A percentile compares a stretch with the other conserved stretches of the same genome.
phyloP scores from a whole-genome alignment of 1,284 basidiomycete species.

The Sanghuangporus sanghuang region DNA sequence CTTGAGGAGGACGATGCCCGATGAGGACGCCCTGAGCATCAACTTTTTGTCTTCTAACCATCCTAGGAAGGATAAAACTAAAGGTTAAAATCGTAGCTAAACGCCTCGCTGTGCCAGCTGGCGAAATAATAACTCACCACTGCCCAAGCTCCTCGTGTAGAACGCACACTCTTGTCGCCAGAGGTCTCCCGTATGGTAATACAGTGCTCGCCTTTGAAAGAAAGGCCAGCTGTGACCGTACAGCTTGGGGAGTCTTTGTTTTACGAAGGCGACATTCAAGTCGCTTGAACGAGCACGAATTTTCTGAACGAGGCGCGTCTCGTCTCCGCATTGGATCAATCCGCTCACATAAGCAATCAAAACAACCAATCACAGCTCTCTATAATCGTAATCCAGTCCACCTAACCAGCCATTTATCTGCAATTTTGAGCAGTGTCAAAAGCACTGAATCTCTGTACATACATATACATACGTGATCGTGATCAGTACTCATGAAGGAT shows the following conservation, averaged over 20 bases:
- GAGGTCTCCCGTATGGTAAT: too few relatives aligned
- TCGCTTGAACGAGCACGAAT: neutral
- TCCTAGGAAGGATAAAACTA: slow-evolving; percentile 31
- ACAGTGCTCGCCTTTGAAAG: neutral
- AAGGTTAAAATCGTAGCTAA: neutral
- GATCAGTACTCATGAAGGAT: too few relatives aligned
- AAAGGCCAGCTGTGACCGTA: too few relatives aligned
- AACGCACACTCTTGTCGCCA: too few relatives aligned
- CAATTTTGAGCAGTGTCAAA: neutral
- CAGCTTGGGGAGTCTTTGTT: too few relatives aligned
- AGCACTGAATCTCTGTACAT: too few relatives aligned
- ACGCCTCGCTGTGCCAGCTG: neutral
- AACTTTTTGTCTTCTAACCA: slow-evolving; percentile 61
- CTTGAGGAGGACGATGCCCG: slow-evolving; percentile 48
- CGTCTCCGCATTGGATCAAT: neutral
- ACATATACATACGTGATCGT: too few relatives aligned
- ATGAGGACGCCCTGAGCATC: slow-evolving; percentile 78
- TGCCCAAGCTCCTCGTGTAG: neutral
- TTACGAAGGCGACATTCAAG: too few relatives aligned
- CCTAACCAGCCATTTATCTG: too few relatives aligned
- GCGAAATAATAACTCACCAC: slow-evolving; percentile 3
- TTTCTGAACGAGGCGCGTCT: neutral
- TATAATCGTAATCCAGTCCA: neutral
- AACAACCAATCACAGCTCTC: neutral
- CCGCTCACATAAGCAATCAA: neutral